Evolutionary conservation across 116 monocot genomes (phyloP).

Genomic region (Zostera marina): DNA sequence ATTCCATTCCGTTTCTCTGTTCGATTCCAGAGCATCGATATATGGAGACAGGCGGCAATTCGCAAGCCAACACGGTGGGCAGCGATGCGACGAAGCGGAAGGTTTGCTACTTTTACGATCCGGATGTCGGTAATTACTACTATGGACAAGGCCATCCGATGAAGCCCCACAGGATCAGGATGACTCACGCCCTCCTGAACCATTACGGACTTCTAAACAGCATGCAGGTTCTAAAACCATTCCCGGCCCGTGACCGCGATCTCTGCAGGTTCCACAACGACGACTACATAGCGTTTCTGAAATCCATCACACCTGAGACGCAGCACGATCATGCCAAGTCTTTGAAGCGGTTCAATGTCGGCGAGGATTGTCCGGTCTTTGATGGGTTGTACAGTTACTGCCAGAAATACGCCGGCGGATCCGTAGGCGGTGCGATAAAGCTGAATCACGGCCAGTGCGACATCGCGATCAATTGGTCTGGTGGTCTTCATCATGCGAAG

Average conservation of each 20-base stretch:
- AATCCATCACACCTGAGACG: conserved; percentile 15
- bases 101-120: conserved; percentile 30
- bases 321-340: conserved; percentile 53
- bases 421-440: conserved; percentile 17
- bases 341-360: conserved; percentile 19
- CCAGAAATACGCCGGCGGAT: conserved; percentile 18
- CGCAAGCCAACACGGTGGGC: conserved; percentile 9
- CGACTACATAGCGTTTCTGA: conserved; percentile 22
- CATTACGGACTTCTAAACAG: conserved; percentile 25
- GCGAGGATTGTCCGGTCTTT: conserved; percentile 18
- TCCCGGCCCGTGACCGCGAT: conserved; percentile 18
- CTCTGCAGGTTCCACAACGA: conserved; percentile 23
- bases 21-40: not conserved
- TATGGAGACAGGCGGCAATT: conserved; percentile 16
- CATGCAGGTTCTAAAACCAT: conserved; percentile 22
- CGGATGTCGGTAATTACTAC: conserved; percentile 27
- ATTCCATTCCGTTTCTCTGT: not conserved
- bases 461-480: conserved; percentile 21
- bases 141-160: conserved; percentile 29
- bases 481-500: conserved; percentile 18
- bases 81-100: conserved; percentile 14
- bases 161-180: conserved; percentile 31
- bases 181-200: conserved; percentile 23
- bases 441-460: conserved; percentile 12
- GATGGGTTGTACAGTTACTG: conserved; percentile 15